Evolutionary conservation across 73 alveolate genomes (phyloP).

Genomic region (Diophrys appendiculata): DNA sequence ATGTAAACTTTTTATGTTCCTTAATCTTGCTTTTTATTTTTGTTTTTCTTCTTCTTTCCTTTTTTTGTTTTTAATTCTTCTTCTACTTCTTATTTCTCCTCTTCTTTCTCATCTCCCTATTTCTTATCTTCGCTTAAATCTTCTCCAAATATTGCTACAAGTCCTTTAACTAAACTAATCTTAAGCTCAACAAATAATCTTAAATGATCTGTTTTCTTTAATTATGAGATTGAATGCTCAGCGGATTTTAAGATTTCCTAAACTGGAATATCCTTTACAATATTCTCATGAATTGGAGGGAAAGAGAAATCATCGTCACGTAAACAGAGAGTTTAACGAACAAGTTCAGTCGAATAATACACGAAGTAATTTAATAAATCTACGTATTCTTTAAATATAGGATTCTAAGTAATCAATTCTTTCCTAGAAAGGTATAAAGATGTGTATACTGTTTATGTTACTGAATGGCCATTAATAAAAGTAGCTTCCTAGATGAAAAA

Average conservation of each 20-base stretch:
- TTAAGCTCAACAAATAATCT: not conserved
- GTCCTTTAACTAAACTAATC: not conserved
- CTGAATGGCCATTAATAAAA: slow-evolving; percentile 30
- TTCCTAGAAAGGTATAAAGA: slow-evolving; percentile 23
- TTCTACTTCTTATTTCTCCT: slow-evolving; percentile 11
- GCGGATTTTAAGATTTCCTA: not conserved
- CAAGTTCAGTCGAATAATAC: slow-evolving; percentile 26
- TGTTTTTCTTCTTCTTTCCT: slow-evolving; percentile 21
- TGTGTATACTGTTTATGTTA: slow-evolving; percentile 38
- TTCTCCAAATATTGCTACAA: not conserved
- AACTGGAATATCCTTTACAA: not conserved
- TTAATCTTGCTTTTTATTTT: slow-evolving; percentile 8
- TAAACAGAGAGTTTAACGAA: slow-evolving; percentile 14
- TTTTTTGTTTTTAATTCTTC: slow-evolving; percentile 18
- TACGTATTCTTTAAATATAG: slow-evolving; percentile 17
- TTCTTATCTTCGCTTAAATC: not conserved
- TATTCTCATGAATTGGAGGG: slow-evolving; percentile 43
- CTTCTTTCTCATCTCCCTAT: slow-evolving; percentile 7
- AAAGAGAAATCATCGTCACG: slow-evolving; percentile 62
- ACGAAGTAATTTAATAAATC: slow-evolving; percentile 27
- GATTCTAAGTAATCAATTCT: slow-evolving; percentile 20
- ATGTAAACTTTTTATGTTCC: not conserved
- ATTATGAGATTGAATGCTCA: not conserved
- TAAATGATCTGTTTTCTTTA: not conserved
- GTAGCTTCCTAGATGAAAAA: slow-evolving; percentile 33